A percentile compares a stretch with the other conserved stretches of the same genome.
Conservation (phyloP, 352 stramenopile species). For the Albugo candida region DNA sequence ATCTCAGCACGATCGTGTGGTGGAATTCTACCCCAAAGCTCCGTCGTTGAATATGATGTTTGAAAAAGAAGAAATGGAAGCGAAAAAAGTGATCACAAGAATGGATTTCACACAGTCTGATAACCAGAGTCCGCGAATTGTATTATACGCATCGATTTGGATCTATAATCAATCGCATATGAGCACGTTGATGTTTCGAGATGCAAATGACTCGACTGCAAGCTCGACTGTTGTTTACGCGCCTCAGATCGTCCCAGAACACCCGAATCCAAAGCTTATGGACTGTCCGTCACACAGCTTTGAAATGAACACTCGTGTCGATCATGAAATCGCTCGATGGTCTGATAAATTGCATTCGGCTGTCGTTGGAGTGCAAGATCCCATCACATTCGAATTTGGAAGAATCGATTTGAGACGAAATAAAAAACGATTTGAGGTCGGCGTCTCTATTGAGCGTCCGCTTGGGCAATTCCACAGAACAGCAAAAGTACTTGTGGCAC, state of each 20-base stretch:
- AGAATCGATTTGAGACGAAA: background rate
- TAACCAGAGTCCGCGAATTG: slow-evolving; percentile 62
- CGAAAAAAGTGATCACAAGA: slow-evolving; percentile 43
- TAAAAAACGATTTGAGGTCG: slow-evolving; percentile 54
- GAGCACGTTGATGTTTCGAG: slow-evolving; percentile 53
- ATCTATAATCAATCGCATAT: slow-evolving; percentile 83
- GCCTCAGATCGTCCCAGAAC: slow-evolving; percentile 41
- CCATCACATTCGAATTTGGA: slow-evolving; percentile 57
- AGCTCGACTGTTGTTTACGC: slow-evolving; percentile 1
- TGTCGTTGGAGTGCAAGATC: slow-evolving; percentile 68
- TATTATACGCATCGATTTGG: slow-evolving; percentile 70
- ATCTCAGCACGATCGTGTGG: background rate
- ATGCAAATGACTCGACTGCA: slow-evolving; percentile 31
- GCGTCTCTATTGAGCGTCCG: slow-evolving; percentile 70
- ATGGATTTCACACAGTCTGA: slow-evolving; percentile 70
- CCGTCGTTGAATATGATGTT: slow-evolving; percentile 30
- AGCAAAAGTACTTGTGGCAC: slow-evolving; percentile 69
- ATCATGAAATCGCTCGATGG: slow-evolving; percentile 66
- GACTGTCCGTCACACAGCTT: slow-evolving; percentile 66
- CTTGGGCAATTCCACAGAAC: slow-evolving; percentile 75
- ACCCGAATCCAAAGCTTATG: slow-evolving; percentile 58
- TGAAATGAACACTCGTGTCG: slow-evolving; percentile 73
- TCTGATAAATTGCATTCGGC: slow-evolving; percentile 75
- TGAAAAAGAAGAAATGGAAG: slow-evolving; percentile 41
- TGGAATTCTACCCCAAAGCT: slow-evolving; percentile 51